These are phyloP conservation scores for Volutella citrinella DNA, from an alignment of 2,329 filamentous ascomycete species.

Conservation along the genomic window DNA sequence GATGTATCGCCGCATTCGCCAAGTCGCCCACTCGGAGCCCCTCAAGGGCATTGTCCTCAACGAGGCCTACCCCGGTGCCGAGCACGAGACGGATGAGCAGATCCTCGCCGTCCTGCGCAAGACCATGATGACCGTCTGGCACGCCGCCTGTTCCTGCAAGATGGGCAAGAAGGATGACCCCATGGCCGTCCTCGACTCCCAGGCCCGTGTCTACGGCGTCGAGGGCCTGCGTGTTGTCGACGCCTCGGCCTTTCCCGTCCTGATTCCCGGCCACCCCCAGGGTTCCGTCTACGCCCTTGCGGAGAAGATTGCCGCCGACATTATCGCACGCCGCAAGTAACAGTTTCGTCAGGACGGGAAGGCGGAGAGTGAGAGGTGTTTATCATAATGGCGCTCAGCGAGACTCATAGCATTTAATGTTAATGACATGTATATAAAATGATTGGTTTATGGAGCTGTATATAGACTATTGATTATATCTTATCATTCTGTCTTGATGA, in stretches of 20 bases:
- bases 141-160: slow-evolving; percentile 10
- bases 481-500: too few relatives aligned
- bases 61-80: slow-evolving; percentile 2
- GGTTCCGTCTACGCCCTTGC: slow-evolving; percentile 21
- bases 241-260: slow-evolving; percentile 24
- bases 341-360: too few relatives aligned
- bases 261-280: slow-evolving; percentile 25
- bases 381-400: too few relatives aligned
- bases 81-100: slow-evolving; percentile 2
- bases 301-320: slow-evolving; percentile 22
- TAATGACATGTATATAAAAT: too few relatives aligned
- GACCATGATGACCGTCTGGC: slow-evolving; percentile 4
- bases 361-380: too few relatives aligned
- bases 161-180: slow-evolving; percentile 28
- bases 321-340: too few relatives aligned
- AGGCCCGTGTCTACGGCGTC: slow-evolving; percentile 29
- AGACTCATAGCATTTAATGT: too few relatives aligned
- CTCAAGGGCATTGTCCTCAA: slow-evolving; percentile 2
- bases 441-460: too few relatives aligned
- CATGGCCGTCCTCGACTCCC: slow-evolving; percentile 29
- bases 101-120: slow-evolving; percentile 2
- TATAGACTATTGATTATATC: too few relatives aligned
- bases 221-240: slow-evolving; percentile 29
- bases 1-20: slow-evolving; percentile 39
- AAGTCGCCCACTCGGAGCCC: slow-evolving; percentile 19